Base-by-base conservation (phyloP, 2,329 filamentous ascomycete species). In the Cytospora chrysosperma region DNA sequence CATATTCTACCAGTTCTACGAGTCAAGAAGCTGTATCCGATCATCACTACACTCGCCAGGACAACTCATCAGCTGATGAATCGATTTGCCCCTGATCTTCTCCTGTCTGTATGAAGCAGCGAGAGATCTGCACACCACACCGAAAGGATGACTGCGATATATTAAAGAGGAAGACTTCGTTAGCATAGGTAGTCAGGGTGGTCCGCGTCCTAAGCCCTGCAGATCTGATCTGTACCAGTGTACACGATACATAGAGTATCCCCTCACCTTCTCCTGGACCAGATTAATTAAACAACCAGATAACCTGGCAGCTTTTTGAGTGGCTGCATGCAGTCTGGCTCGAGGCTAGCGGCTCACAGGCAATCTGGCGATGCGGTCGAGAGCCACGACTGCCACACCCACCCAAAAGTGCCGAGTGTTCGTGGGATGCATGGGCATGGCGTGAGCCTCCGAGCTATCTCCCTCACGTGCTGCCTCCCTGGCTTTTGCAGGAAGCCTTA, bases 311-410 rank as follows among this genome's bases (percentile, higher is more conserved):
- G 34, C 50, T 51, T n/a, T 34, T 43, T 56, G 51, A 60, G 61
- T 63, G 61, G 49, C 56, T 63, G 62, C 62, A 63, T 63, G 53
- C 57, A 54, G n/a, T n/a, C n/a, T n/a, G n/a, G n/a, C n/a, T n/a
- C n/a, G n/a, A n/a, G 51, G 28, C 30, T 30, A 52, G 51, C 58
- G 57, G 52, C 53, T 50, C 49, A 34, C 52, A 43, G 21, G 30
- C 27, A 27, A n/a, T 30, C 52, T 30, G 21, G 30, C 27, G 37
- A n/a, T 30, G 34, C 50, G 21, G 58, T 28, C 54, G 51, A 52
- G 51, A 60, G 51, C 34, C 58, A 54, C 50, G n/a, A n/a, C n/a
- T n/a, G n/a, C 34, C 50, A 60, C 58, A 54, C 58, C 51, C 47
- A 30, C 37, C 50, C 51, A 37, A 61, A 61, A 40, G 19, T 40